These are phyloP conservation scores for Ogataea nitratoaversa DNA, from an alignment of 805 yeast genomes.

Conservation along the genomic window DNA sequence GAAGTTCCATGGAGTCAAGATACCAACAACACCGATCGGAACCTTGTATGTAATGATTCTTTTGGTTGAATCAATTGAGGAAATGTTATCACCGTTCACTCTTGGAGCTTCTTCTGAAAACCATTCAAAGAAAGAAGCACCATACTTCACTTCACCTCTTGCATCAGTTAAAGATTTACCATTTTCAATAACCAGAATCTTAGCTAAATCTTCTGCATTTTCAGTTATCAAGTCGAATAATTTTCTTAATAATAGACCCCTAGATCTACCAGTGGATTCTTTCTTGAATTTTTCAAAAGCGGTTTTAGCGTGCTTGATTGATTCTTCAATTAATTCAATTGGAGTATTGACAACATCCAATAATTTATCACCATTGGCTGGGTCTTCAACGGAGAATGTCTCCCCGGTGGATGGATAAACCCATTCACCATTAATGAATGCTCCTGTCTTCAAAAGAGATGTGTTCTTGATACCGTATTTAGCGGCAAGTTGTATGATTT, in stretches of 20 bases:
- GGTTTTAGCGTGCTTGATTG: conserved; percentile 49
- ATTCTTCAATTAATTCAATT: conserved; percentile 44
- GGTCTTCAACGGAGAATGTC: conserved; percentile 67
- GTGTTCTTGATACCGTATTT: conserved; percentile 39
- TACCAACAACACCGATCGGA: conserved; percentile 80
- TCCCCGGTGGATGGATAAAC: conserved; percentile 35
- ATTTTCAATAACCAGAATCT: conserved; percentile 60
- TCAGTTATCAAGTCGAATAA: conserved; percentile 52
- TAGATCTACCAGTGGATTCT: conserved; percentile 48
- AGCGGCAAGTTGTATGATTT: conserved; percentile 24
- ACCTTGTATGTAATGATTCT: conserved; percentile 59
- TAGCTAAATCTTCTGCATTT: conserved; percentile 63
- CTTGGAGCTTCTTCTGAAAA: conserved; percentile 80
- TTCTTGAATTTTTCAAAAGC: conserved; percentile 52
- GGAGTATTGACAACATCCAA: conserved; percentile 53
- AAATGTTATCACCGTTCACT: conserved; percentile 59
- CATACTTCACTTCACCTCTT: conserved; percentile 62
- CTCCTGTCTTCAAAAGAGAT: conserved; percentile 53
- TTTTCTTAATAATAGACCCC: conserved; percentile 48
- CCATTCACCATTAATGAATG: conserved; percentile 77
- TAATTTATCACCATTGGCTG: conserved; percentile 56
- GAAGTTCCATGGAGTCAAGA: conserved; percentile 82
- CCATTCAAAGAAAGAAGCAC: conserved; percentile 85
- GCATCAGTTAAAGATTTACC: conserved; percentile 74
- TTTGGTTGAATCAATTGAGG: conserved; percentile 44